phyloP scores from a whole-genome alignment of 306 rosid species.

The Lotus japonicus region DNA sequence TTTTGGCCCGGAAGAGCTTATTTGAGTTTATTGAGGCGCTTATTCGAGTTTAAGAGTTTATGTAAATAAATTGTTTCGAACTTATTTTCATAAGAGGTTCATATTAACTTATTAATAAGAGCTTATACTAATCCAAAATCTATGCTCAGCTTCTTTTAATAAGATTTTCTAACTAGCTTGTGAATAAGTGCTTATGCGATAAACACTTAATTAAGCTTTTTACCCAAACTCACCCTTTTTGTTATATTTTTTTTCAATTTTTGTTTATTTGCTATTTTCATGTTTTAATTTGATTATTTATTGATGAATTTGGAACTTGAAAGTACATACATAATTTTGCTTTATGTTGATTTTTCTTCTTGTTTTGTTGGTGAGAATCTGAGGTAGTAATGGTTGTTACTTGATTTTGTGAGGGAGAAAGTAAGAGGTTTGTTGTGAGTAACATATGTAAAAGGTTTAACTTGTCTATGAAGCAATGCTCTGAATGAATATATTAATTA shows the following conservation, averaged over 20 bases:
- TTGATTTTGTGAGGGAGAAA: background rate
- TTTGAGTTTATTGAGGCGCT: no score
- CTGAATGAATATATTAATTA: background rate
- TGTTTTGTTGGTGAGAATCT: background rate
- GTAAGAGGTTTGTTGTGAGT: background rate
- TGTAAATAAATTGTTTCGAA: no score
- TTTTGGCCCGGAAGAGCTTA: no score
- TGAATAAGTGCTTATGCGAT: no score
- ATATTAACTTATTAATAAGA: no score
- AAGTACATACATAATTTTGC: no score
- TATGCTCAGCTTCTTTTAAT: no score
- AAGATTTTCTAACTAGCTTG: no score
- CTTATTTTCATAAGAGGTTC: no score
- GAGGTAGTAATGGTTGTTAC: background rate
- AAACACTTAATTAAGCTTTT: no score
- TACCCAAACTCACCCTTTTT: background rate
- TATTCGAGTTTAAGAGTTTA: no score
- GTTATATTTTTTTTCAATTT: background rate
- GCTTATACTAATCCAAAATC: no score
- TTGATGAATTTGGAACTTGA: background rate
- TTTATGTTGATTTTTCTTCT: background rate
- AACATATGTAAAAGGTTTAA: background rate
- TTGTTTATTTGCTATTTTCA: background rate
- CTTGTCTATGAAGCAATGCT: constrained; percentile 36
- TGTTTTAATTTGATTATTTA: background rate